Base-by-base conservation (phyloP, 2,329 filamentous ascomycete species). In the Microsporum audouinii region DNA sequence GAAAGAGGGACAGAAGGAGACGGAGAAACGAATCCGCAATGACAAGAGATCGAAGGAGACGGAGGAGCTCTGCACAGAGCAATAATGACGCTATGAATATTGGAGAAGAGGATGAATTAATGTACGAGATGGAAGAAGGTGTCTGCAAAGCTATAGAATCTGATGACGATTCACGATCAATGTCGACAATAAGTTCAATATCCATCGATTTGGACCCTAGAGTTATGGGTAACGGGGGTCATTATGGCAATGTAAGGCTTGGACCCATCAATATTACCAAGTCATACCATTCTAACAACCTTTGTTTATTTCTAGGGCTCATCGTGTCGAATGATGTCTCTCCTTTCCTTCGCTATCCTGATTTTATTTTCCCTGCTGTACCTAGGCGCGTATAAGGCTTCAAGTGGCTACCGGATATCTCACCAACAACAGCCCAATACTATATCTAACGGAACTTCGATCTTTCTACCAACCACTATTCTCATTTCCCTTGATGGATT, bases 401-500 rank as follows among this genome's bases (percentile, higher is more conserved):
- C 82, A 8, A 70, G 68, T 27, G 64, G 63, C 14, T 75, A 69
- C 63, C 70, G 72, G 56, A 61, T 67, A 23, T 65, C 68, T 7
- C 70, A 68, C 29, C 57, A 64, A 7, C 60, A 65, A 41, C 64
- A 63, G 57, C 65, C 62, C 38, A 29, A 55, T 55, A 34, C 75
- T 1, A 70, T 83, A 29, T 85, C 80, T 14, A 99, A 99, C 72
- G 94, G 94, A 60, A 95, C 91, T 0, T 88, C 91, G 1, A 77
- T 89, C 3, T 99, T 97, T 71, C 87, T 85, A 7, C 91, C 91
- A 0, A 99, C 94, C 0, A 96, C 94, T 1, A 88, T 99, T 62
- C 80, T 97, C 60, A 88, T 99, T 70, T 96, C 91, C 53, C 81
- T 99, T 17, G 94, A 99, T 73, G 94, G 94, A 2, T 97, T 99